Evolutionary conservation across 2,329 filamentous ascomycete species (phyloP).

Genomic region (Aspergillus cejpii): DNA sequence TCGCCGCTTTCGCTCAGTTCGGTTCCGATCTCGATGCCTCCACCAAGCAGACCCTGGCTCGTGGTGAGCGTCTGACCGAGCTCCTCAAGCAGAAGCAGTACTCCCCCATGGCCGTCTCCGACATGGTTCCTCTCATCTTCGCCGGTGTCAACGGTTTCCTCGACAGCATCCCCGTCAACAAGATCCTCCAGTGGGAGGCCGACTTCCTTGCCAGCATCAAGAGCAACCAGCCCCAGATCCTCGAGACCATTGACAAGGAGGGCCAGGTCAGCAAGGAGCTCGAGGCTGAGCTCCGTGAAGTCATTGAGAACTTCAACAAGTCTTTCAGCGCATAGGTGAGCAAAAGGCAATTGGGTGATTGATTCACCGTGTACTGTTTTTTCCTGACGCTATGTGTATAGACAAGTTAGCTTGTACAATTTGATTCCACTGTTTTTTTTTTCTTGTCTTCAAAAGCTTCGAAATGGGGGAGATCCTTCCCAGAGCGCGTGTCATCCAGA

Average conservation of each 20-base stretch:
- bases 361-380: constrained; percentile 33
- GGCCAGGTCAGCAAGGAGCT: constrained; percentile 92
- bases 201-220: constrained; percentile 91
- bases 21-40: constrained; percentile 98
- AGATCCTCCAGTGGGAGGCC: constrained; percentile 88
- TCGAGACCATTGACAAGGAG: constrained; percentile 88
- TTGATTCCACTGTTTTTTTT: constrained; percentile 40
- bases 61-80: constrained; percentile 98
- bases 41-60: constrained; percentile 95
- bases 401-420: constrained; percentile 44
- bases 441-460: constrained; percentile 25
- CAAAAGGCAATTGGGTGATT: constrained; percentile 29
- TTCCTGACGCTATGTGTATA: constrained; percentile 40
- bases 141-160: constrained; percentile 98
- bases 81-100: constrained; percentile 99
- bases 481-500: constrained; percentile 12
- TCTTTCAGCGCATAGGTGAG: constrained; percentile 59
- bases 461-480: constrained; percentile 14
- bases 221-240: constrained; percentile 78
- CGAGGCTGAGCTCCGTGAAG: constrained; percentile 58
- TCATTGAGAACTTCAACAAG: constrained; percentile 80
- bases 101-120: constrained; percentile 94
- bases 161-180: constrained; percentile 78
- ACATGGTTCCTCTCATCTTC: constrained; percentile 99
- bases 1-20: constrained; percentile 98